These are phyloP conservation scores for Fennellomyces sp. DNA, from an alignment of 371 early-diverging fungal species.

Conservation along the genomic window DNA sequence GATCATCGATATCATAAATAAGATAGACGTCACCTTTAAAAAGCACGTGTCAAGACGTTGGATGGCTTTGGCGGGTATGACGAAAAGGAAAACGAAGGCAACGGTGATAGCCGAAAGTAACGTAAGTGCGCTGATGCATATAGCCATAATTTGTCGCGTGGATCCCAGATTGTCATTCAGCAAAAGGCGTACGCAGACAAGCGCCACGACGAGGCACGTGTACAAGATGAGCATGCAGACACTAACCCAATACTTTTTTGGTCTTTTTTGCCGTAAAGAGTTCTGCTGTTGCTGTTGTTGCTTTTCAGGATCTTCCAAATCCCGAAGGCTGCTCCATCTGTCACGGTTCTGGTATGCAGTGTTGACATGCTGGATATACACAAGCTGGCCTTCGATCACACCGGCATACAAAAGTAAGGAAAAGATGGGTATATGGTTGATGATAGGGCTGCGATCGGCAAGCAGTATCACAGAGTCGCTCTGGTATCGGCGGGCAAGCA, in stretches of 20 bases:
- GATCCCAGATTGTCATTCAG: constrained; percentile 8
- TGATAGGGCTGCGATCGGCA: constrained; percentile 19
- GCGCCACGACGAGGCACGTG: constrained; percentile 9
- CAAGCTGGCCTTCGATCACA: constrained; percentile 25
- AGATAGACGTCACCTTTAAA: constrained; percentile 13
- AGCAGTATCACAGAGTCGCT: constrained; percentile 13
- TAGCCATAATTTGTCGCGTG: constrained; percentile 12
- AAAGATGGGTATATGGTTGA: constrained; percentile 25
- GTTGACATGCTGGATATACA: constrained; percentile 23
- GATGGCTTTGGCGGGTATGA: constrained; percentile 5
- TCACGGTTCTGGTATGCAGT: constrained; percentile 20
- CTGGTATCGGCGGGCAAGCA: constrained; percentile 5
- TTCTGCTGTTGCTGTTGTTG: constrained; percentile 4
- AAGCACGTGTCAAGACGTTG: background rate
- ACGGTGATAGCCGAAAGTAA: constrained; percentile 11
- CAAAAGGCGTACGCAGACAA: constrained; percentile 14
- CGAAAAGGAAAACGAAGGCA: background rate
- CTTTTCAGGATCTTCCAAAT: constrained; percentile 15
- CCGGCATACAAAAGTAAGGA: constrained; percentile 32
- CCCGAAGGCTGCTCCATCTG: constrained; percentile 26
- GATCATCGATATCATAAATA: constrained; percentile 19
- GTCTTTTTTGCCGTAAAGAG: background rate
- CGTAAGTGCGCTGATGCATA: constrained; percentile 22
- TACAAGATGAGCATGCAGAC: constrained; percentile 19
- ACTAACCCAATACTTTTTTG: constrained; percentile 19